phyloP scores from a whole-genome alignment of 164 flowering plant species.

The Annona cherimola region DNA sequence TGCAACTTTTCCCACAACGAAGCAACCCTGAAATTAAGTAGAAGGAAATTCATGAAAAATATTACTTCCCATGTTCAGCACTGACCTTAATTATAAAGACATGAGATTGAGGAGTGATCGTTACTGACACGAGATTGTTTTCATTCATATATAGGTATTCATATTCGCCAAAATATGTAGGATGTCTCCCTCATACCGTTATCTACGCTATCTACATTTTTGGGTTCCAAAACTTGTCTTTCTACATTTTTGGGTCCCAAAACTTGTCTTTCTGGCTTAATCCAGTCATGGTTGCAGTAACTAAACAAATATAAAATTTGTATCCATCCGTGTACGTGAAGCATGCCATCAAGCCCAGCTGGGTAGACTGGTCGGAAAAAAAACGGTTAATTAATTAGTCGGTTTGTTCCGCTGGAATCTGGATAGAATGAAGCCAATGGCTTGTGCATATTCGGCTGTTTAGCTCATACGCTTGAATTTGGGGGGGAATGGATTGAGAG shows the following conservation, averaged over 20 bases:
- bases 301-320: not conserved
- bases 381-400: not conserved
- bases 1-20: conserved; percentile 65
- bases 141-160: no score
- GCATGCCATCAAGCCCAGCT: not conserved
- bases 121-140: no score
- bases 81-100: no score
- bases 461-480: not conserved
- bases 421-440: not conserved
- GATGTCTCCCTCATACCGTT: no score
- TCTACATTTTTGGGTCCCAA: no score
- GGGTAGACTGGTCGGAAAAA: not conserved
- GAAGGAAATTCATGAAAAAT: not conserved
- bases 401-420: not conserved
- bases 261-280: no score
- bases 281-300: not conserved
- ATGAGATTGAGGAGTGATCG: no score
- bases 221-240: no score
- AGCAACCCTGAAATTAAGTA: conserved; percentile 35
- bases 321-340: not conserved
- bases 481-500: not conserved
- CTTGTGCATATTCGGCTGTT: not conserved
- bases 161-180: no score
- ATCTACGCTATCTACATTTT: no score
- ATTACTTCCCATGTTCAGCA: not conserved